Base-by-base conservation (phyloP, 225 moss, liverwort and hornwort genomes). In the Antitrichia curtipendula region DNA sequence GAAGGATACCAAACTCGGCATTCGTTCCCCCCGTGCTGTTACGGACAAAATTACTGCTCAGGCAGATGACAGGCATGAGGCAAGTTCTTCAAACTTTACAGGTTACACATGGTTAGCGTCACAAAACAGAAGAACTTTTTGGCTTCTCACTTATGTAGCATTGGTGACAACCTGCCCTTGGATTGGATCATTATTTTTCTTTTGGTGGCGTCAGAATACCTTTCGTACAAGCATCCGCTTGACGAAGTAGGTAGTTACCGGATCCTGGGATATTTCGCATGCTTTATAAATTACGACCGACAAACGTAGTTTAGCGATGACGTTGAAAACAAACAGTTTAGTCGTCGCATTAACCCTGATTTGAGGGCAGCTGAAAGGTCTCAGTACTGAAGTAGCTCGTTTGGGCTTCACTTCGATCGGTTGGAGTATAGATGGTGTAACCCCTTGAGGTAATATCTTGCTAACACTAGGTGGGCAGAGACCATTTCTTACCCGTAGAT, bases 91-190 rank as follows among this genome's bases (percentile, higher is more conserved):
- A 40, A 72, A 36, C 43, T 25, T 49, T 60, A 84, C 88, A 85
- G 91, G 90, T 75, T 82, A 90, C 85, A 73, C 88, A 34, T 82
- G 92, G 60, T 66, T 94, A 81, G 93, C 90, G 47, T 86, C 91
- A 78, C 95, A 95, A 84, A 95, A 93, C 81, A 93, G 93, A 75
- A 90, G 90, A 89, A 91, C 89, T 5, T 82, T 97, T 74, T 97
- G 96, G 95, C 93, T 97, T 73, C 93, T 97, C 49, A 90, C 95
- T 68, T 97, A 95, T 70, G 86, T 95, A 53, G 95, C 97, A 57
- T 66, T 96, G 83, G 93, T 93, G 82, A 94, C 97, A 75, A 93
- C 96, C 57, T 94, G 91, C 89, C 96, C 97, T 85, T 90, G 96
- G 78, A 88, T 97, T 85, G 95, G 96, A 70, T 92, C 96, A 45